Percentiles rank a stretch among this genome's conserved stretches.
phyloP scores from a whole-genome alignment of 352 stramenopile species.

The Blastocystis sp. region DNA sequence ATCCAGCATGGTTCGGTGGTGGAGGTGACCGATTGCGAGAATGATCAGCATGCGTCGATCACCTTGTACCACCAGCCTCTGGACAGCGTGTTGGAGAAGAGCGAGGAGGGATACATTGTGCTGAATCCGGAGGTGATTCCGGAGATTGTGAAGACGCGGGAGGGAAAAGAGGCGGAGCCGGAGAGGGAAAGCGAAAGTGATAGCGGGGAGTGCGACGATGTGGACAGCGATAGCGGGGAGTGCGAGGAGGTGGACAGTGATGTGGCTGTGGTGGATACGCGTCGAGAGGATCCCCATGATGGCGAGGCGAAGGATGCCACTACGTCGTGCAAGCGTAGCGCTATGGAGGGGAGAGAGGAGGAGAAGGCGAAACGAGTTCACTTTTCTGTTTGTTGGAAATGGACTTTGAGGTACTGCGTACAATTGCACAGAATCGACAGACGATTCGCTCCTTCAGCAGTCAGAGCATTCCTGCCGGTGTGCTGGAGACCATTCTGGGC shows the following conservation, averaged over 20 bases:
- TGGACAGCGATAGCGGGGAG: not conserved
- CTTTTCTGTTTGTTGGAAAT: conserved; percentile 4
- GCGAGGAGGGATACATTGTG: conserved; percentile 44
- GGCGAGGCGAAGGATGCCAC: too few relatives aligned
- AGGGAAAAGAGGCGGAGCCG: not conserved
- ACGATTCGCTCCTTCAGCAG: not conserved
- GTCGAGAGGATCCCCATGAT: too few relatives aligned
- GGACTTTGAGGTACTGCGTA: conserved; percentile 9
- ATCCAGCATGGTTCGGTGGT: conserved; percentile 22
- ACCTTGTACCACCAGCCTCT: conserved; percentile 19
- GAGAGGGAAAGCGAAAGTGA: not conserved
- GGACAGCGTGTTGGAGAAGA: not conserved
- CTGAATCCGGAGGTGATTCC: conserved; percentile 33
- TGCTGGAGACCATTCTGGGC: conserved; percentile 26
- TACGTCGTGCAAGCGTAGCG: too few relatives aligned
- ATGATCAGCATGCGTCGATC: conserved; percentile 33
- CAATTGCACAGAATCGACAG: not conserved
- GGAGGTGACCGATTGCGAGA: not conserved
- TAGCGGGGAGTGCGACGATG: not conserved
- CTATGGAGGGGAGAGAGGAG: not conserved
- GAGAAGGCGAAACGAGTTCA: not conserved
- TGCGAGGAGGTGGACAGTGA: not conserved
- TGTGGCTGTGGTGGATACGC: not conserved
- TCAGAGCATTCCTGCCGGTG: not conserved
- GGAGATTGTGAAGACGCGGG: not conserved